These are phyloP conservation scores for Auricularia sp. DNA, from an alignment of 768 basidiomycete genomes.

Conservation along the genomic window DNA sequence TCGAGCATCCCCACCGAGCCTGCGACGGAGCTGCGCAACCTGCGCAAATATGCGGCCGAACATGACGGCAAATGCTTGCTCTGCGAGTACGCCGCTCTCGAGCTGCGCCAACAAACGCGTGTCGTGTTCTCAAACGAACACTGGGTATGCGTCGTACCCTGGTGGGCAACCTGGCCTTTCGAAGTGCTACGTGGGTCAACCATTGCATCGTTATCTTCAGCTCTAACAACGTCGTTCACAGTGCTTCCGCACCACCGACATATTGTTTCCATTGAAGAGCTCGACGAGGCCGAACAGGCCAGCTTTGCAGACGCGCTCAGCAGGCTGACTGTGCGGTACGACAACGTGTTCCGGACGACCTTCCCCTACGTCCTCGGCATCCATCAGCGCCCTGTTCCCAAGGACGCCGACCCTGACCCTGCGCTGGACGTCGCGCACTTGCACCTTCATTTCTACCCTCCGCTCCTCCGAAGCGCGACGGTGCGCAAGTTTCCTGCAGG, in stretches of 20 bases:
- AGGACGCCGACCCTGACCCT: constrained; percentile 32
- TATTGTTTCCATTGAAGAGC: constrained; percentile 55
- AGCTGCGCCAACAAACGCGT: constrained; percentile 44
- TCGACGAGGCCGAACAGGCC: constrained; percentile 48
- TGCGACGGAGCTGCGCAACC: constrained; percentile 49
- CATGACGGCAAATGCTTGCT: constrained; percentile 56
- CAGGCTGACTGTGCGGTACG: constrained; percentile 54
- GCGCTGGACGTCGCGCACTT: constrained; percentile 54
- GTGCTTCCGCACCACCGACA: constrained; percentile 74
- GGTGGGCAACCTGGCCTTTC: constrained; percentile 95
- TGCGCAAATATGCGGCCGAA: constrained; percentile 45
- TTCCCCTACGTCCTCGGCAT: constrained; percentile 95
- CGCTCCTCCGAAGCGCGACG: constrained; percentile 68
- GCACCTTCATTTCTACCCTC: constrained; percentile 82
- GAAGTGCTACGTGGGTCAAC: constrained; percentile 57
- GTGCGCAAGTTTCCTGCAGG: constrained; percentile 88
- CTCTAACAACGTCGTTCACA: constrained; percentile 17
- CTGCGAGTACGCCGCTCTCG: constrained; percentile 68
- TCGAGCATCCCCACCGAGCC: constrained; percentile 63
- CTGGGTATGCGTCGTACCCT: constrained; percentile 81
- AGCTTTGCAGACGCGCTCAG: constrained; percentile 63
- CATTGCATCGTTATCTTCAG: constrained; percentile 1
- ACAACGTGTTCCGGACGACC: constrained; percentile 72
- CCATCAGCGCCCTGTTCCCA: constrained; percentile 68
- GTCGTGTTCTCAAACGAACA: constrained; percentile 61